Evolutionary conservation across 2,329 filamentous ascomycete species (phyloP).

Genomic region (Hypoxylon sp.): DNA sequence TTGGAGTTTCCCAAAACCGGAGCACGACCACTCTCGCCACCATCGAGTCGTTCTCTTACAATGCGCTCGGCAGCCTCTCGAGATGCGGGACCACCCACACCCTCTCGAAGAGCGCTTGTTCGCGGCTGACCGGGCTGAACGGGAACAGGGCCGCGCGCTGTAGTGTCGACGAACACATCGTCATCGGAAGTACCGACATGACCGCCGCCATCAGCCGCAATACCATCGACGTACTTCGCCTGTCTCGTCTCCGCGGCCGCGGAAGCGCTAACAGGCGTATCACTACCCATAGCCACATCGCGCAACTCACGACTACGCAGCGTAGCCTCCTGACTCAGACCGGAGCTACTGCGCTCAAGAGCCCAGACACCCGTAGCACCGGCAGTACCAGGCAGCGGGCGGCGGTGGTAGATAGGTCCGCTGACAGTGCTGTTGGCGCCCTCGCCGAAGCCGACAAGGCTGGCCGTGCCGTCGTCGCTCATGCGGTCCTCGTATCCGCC

Average conservation of each 20-base stretch:
- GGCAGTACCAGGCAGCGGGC: conserved; percentile 53
- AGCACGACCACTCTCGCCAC: conserved; percentile 53
- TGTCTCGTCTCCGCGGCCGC: conserved; percentile 63
- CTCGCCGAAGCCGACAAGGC: conserved; percentile 90
- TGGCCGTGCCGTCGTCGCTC: conserved; percentile 85
- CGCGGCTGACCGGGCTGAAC: conserved; percentile 48
- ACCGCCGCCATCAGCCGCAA: conserved; percentile 64
- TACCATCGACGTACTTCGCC: conserved; percentile 72
- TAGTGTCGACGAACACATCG: conserved; percentile 70
- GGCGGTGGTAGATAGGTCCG: conserved; percentile 74
- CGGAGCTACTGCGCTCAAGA: conserved; percentile 61
- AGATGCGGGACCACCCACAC: conserved; percentile 43
- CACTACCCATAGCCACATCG: conserved; percentile 45
- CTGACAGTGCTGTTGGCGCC: conserved; percentile 86
- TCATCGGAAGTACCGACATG: conserved; percentile 53
- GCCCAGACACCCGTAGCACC: conserved; percentile 49
- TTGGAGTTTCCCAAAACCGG: conserved; percentile 55
- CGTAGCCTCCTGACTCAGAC: conserved; percentile 57
- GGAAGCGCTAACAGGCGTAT: conserved; percentile 57
- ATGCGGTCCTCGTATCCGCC: conserved; percentile 73
- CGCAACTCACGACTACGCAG: conserved; percentile 43
- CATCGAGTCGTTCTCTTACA: conserved; percentile 66
- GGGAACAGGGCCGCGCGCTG: conserved; percentile 64
- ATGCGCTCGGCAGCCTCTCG: conserved; percentile 71
- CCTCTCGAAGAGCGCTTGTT: conserved; percentile 51